Percentiles rank a stretch among this genome's conserved stretches.
These are phyloP conservation scores for Hansfordia pulvinata DNA, from an alignment of 2,329 filamentous ascomycete genomes.

Conservation along the genomic window DNA sequence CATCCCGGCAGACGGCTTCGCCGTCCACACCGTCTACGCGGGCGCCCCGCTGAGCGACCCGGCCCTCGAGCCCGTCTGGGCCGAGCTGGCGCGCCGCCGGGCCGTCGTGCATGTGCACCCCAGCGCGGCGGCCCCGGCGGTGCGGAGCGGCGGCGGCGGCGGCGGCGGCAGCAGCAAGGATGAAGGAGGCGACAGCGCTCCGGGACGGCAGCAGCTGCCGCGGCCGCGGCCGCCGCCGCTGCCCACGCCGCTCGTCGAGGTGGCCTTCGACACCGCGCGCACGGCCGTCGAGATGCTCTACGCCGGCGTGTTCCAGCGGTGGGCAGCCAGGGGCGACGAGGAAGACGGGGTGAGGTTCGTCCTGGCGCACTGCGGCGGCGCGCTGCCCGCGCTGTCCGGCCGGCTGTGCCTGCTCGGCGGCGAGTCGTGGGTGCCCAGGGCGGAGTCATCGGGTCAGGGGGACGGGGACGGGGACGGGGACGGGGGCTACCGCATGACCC, in stretches of 20 bases:
- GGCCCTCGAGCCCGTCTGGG: conserved; percentile 1
- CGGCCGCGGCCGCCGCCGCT: no score
- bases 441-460: no score
- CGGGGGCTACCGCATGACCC: no score
- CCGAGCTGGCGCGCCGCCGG: background rate
- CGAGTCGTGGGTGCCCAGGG: no score
- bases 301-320: background rate
- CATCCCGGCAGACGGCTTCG: conserved; percentile 2
- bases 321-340: no score
- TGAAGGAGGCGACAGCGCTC: no score
- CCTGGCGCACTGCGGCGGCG: conserved; percentile 2
- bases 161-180: no score
- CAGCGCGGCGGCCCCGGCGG: background rate
- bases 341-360: conserved; percentile 1
- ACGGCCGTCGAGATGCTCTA: conserved; percentile 2
- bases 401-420: no score
- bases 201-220: no score
- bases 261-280: conserved; percentile 1
- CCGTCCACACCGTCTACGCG: background rate
- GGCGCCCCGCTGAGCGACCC: background rate
- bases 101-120: conserved; percentile 1
- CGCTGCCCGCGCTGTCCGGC: background rate
- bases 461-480: no score
- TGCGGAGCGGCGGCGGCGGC: no score
- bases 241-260: conserved; percentile 1